Percentiles rank a stretch among this genome's conserved stretches.
phyloP scores from a whole-genome alignment of 2,329 filamentous ascomycete species.

The Trichocomaceae sp. region DNA sequence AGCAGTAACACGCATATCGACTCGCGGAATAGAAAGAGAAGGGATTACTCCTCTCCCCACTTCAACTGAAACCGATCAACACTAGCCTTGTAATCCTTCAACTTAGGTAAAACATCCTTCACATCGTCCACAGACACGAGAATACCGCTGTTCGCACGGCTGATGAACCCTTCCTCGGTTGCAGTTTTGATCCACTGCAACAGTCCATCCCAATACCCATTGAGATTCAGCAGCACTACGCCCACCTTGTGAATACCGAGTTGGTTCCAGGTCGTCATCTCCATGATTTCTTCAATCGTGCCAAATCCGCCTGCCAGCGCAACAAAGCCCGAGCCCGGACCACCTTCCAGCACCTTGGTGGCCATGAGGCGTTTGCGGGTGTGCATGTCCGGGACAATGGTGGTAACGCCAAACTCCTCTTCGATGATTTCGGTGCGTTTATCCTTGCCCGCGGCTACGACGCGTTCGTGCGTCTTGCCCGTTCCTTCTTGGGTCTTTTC shows the following conservation, averaged over 20 bases:
- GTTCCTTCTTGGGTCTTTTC: constrained; percentile 45
- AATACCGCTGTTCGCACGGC: constrained; percentile 63
- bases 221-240: constrained; percentile 76
- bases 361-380: constrained; percentile 94
- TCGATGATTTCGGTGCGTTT: constrained; percentile 27
- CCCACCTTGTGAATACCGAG: constrained; percentile 79
- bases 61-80: constrained; percentile 70
- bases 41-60: constrained; percentile 62
- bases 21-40: background rate
- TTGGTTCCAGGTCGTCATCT: constrained; percentile 92
- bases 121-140: constrained; percentile 67
- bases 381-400: constrained; percentile 92
- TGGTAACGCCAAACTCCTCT: constrained; percentile 68
- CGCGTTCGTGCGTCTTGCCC: constrained; percentile 44
- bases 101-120: constrained; percentile 62
- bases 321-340: constrained; percentile 79
- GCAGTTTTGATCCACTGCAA: constrained; percentile 73
- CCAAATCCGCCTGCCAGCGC: constrained; percentile 86
- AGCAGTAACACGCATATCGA: background rate
- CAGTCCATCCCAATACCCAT: constrained; percentile 87
- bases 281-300: constrained; percentile 93
- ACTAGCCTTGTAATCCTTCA: constrained; percentile 70
- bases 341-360: constrained; percentile 72
- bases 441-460: constrained; percentile 32
- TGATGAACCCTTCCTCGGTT: constrained; percentile 71